A percentile compares a stretch with the other conserved stretches of the same genome.
Evolutionary conservation across 176 grass and related monocot species (phyloP).

Genomic region (Bonia amplexicaulis): DNA sequence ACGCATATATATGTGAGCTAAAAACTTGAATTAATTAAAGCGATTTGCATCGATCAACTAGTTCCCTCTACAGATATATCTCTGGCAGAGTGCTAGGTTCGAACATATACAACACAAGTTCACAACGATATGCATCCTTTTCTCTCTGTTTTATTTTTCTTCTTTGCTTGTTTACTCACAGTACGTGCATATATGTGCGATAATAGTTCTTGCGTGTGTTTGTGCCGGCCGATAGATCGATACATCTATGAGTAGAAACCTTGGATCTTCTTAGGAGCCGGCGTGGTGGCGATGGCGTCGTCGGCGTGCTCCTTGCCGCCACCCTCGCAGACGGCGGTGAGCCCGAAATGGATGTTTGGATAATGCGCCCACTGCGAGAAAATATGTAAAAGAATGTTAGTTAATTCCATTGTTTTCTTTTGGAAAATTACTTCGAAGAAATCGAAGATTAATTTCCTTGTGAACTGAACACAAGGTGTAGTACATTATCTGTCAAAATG

Average conservation of each 20-base stretch:
- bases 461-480: background rate
- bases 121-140: background rate
- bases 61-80: background rate
- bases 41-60: background rate
- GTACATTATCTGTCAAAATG: background rate
- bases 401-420: background rate
- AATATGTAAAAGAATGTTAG: background rate
- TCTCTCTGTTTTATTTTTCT: background rate
- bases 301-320: slow-evolving; percentile 49
- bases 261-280: slow-evolving; percentile 54
- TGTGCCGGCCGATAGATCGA: background rate
- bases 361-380: slow-evolving; percentile 92
- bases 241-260: slow-evolving; percentile 57
- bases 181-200: background rate
- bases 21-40: background rate
- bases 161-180: slow-evolving; percentile 10
- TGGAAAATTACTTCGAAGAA: background rate
- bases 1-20: background rate
- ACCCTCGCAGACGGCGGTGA: slow-evolving; percentile 31
- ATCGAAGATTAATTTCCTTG: background rate
- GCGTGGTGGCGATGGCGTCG: slow-evolving; percentile 27
- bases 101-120: background rate
- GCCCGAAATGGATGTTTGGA: slow-evolving; percentile 81
- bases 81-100: background rate
- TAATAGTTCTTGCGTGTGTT: background rate